Percentiles rank a stretch among this genome's conserved stretches.
phyloP scores from a whole-genome alignment of 177 flowering plant genomes.

The Vitis hybrid region DNA sequence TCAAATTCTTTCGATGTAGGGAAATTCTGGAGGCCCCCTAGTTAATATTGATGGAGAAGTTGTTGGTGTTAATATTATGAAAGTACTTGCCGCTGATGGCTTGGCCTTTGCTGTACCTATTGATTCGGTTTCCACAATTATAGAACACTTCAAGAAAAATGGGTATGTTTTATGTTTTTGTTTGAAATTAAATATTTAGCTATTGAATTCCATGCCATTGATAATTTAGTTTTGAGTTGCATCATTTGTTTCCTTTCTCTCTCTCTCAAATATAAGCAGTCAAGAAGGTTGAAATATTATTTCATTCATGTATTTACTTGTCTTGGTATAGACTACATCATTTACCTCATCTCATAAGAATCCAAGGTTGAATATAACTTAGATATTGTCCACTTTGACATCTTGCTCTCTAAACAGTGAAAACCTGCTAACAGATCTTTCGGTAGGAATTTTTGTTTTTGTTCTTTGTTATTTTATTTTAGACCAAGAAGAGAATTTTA shows the following conservation, averaged over 20 bases:
- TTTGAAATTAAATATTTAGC: neutral
- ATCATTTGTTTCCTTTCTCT: neutral
- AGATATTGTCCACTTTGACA: too few relatives aligned
- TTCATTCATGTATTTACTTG: too few relatives aligned
- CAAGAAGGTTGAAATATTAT: neutral
- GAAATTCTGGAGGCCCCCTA: slow-evolving; percentile 95
- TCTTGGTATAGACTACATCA: too few relatives aligned
- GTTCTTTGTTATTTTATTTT: too few relatives aligned
- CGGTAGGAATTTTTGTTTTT: too few relatives aligned
- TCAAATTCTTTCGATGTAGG: slow-evolving; percentile 33
- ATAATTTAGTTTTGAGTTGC: neutral
- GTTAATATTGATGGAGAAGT: slow-evolving; percentile 94
- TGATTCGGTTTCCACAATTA: slow-evolving; percentile 67
- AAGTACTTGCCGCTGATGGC: slow-evolving; percentile 74
- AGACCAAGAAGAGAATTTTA: too few relatives aligned
- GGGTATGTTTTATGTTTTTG: slow-evolving; percentile 48
- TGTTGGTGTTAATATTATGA: slow-evolving; percentile 81
- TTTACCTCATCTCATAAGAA: too few relatives aligned
- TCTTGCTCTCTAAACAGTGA: too few relatives aligned
- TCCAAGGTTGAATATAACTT: too few relatives aligned
- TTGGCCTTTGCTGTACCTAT: slow-evolving; percentile 85
- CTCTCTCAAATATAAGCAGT: neutral
- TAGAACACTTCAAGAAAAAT: slow-evolving; percentile 74
- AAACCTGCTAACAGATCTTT: too few relatives aligned
- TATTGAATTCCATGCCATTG: neutral